Evolutionary conservation across 345 rosid species (phyloP).

Genomic region (Linum trigynum): DNA sequence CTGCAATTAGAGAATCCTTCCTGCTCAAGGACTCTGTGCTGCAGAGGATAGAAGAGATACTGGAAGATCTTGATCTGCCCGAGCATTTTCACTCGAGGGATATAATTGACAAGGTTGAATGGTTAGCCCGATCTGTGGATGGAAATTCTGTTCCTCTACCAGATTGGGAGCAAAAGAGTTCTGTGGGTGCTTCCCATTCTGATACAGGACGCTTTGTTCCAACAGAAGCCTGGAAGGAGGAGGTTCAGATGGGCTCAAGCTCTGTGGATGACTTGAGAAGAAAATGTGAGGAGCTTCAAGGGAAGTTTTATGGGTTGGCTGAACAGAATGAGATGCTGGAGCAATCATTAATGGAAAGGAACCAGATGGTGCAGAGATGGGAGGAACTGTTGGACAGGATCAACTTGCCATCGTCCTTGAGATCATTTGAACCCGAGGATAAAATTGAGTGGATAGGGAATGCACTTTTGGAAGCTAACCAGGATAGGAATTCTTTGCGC

Average conservation of each 20-base stretch:
- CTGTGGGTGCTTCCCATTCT: constrained; percentile 50
- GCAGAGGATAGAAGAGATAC: constrained; percentile 85
- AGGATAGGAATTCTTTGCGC: constrained; percentile 52
- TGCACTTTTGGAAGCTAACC: constrained; percentile 52
- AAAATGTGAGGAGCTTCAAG: constrained; percentile 79
- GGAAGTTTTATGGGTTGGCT: constrained; percentile 85
- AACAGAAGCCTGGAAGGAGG: constrained; percentile 76
- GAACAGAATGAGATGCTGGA: constrained; percentile 99
- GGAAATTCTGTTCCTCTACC: constrained; percentile 44
- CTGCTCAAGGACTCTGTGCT: constrained; percentile 92
- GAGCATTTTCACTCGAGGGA: constrained; percentile 85
- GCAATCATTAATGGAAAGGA: constrained; percentile 88
- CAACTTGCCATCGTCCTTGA: constrained; percentile 60
- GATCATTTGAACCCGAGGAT: constrained; percentile 61
- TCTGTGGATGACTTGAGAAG: constrained; percentile 65
- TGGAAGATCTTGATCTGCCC: constrained; percentile 86
- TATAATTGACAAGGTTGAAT: constrained; percentile 83
- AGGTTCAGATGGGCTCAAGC: constrained; percentile 44
- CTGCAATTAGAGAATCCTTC: constrained; percentile 87
- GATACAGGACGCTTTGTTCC: constrained; percentile 50
- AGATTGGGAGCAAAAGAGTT: constrained; percentile 70
- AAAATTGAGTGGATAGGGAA: constrained; percentile 81
- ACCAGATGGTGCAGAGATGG: constrained; percentile 78
- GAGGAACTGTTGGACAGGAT: constrained; percentile 66
- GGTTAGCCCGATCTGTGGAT: constrained; percentile 71